These are phyloP conservation scores for Suhomyces kunorum DNA, from an alignment of 1,139 yeast genomes.

Conservation along the genomic window DNA sequence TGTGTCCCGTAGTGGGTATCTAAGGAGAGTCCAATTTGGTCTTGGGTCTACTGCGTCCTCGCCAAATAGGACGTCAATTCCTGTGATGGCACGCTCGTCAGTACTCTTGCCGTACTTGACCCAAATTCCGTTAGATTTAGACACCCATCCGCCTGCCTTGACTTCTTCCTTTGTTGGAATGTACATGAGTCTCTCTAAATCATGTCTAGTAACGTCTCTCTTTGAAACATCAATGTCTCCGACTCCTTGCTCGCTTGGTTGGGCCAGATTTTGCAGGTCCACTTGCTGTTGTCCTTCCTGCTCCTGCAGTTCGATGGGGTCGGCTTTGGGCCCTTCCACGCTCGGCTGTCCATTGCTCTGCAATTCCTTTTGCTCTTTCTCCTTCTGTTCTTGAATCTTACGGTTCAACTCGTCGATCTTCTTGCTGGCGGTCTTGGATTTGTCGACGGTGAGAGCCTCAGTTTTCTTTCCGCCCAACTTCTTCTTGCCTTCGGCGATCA, in stretches of 20 bases:
- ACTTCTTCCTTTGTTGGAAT: slow-evolving; percentile 38
- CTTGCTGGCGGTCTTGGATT: slow-evolving; percentile 20
- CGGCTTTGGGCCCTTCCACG: too few relatives aligned
- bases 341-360: background rate
- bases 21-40: slow-evolving; percentile 60
- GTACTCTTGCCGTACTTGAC: slow-evolving; percentile 40
- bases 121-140: slow-evolving; percentile 50
- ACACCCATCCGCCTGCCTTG: slow-evolving; percentile 36
- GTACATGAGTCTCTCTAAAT: slow-evolving; percentile 25
- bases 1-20: slow-evolving; percentile 26
- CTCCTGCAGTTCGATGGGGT: too few relatives aligned
- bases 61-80: slow-evolving; percentile 70
- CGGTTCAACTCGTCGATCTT: slow-evolving; percentile 17
- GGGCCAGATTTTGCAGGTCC: background rate
- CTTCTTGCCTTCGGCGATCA: slow-evolving; percentile 13
- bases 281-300: slow-evolving; percentile 1
- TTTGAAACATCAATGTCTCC: too few relatives aligned
- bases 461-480: slow-evolving; percentile 17
- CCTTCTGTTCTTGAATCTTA: slow-evolving; percentile 12
- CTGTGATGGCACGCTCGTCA: slow-evolving; percentile 31
- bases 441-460: slow-evolving; percentile 19
- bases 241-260: too few relatives aligned
- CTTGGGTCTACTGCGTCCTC: slow-evolving; percentile 76
- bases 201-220: slow-evolving; percentile 19
- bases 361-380: slow-evolving; percentile 7